Evolutionary conservation across 2,329 filamentous ascomycete genomes (phyloP).

Genomic region (Diplodia seriata): DNA sequence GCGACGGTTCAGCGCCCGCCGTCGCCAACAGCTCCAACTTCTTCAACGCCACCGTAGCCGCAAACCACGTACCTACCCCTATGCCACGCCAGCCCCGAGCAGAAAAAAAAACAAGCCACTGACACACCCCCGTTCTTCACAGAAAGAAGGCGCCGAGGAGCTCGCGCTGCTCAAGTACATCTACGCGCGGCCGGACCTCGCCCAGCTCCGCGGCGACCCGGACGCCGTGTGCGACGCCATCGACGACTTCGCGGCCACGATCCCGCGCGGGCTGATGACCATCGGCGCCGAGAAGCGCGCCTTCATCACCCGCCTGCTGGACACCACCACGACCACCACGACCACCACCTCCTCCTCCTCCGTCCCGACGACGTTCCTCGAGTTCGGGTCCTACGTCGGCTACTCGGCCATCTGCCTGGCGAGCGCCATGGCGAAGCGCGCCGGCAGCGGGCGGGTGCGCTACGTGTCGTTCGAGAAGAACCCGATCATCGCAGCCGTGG

Average conservation of each 20-base stretch:
- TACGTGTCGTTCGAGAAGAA: slow-evolving; percentile 43
- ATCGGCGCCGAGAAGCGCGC: not conserved
- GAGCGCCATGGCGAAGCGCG: not conserved
- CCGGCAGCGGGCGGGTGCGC: not conserved
- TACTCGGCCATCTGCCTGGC: slow-evolving; percentile 7
- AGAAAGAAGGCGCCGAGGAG: no score
- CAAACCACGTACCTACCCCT: no score
- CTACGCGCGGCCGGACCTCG: not conserved
- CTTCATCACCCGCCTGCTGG: not conserved
- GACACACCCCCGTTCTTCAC: no score
- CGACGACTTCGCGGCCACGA: not conserved
- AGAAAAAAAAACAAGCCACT: no score
- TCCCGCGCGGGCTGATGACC: slow-evolving; percentile 12
- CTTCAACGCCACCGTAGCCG: no score
- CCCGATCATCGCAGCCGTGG: slow-evolving; percentile 41
- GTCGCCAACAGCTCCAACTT: no score
- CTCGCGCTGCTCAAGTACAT: no score
- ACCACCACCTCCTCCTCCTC: no score
- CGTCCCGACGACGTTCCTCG: not conserved
- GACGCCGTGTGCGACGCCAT: slow-evolving; percentile 2
- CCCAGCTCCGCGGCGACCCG: slow-evolving; percentile 4
- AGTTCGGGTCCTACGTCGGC: slow-evolving; percentile 11
- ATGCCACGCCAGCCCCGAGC: no score
- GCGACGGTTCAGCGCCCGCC: no score
- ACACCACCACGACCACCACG: not conserved